phyloP scores from a whole-genome alignment of 2,329 filamentous ascomycete species.

The Nakataea oryzae region DNA sequence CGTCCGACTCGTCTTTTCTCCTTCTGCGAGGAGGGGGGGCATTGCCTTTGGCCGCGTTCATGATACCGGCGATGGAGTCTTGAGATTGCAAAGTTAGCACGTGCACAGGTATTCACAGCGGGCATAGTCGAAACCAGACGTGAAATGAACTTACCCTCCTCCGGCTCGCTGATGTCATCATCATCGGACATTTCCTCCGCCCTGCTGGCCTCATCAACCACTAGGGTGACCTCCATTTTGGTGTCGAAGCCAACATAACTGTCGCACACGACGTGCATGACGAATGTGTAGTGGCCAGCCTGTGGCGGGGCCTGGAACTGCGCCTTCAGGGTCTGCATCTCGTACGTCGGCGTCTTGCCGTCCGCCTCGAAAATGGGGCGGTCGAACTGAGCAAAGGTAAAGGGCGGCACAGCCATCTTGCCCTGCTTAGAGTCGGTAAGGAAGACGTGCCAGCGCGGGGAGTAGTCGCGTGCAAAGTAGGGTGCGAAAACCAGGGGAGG shows the following conservation, averaged over 20 bases:
- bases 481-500: slow-evolving; percentile 85
- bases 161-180: slow-evolving; percentile 94
- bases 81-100: slow-evolving; percentile 9
- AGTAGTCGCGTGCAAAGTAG: slow-evolving; percentile 80
- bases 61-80: slow-evolving; percentile 87
- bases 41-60: slow-evolving; percentile 71
- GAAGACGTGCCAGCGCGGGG: slow-evolving; percentile 90
- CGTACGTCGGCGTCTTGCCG: slow-evolving; percentile 74
- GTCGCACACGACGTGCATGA: slow-evolving; percentile 88
- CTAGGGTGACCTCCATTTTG: slow-evolving; percentile 80
- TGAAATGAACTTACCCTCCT: slow-evolving; percentile 65
- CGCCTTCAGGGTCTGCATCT: slow-evolving; percentile 92
- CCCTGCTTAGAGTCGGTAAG: slow-evolving; percentile 88
- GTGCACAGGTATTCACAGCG: slow-evolving; percentile 3
- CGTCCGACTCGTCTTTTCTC: slow-evolving; percentile 39
- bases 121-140: not conserved
- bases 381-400: slow-evolving; percentile 89
- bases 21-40: slow-evolving; percentile 36
- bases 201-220: slow-evolving; percentile 82
- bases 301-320: slow-evolving; percentile 93
- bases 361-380: slow-evolving; percentile 66
- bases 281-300: slow-evolving; percentile 86
- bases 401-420: slow-evolving; percentile 92
- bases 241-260: slow-evolving; percentile 92
- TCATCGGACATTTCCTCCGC: slow-evolving; percentile 71